Percentiles rank a stretch among this genome's conserved stretches.
phyloP scores from a whole-genome alignment of 768 basidiomycete species.

The Rhizopogon sp. region DNA sequence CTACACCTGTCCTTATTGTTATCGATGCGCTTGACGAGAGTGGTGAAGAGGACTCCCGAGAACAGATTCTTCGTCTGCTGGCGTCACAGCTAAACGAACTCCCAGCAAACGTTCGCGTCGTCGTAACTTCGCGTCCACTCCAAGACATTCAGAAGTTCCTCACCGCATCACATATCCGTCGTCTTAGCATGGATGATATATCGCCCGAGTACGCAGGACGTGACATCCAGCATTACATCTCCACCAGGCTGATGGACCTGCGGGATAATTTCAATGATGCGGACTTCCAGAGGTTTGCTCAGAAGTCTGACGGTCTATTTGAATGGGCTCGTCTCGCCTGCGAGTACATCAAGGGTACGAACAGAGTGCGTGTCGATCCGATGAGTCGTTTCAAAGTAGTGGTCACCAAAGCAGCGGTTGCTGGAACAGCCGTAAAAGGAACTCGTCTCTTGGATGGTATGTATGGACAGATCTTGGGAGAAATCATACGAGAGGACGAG shows the following conservation, averaged over 20 bases:
- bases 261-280: slow-evolving; percentile 17
- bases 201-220: neutral
- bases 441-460: neutral
- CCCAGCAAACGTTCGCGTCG: neutral
- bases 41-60: slow-evolving; percentile 1
- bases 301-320: slow-evolving; percentile 14
- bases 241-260: neutral
- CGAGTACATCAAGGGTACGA: neutral
- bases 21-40: slow-evolving; percentile 18
- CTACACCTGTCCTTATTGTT: slow-evolving; percentile 17
- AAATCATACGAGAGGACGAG: neutral
- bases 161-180: neutral
- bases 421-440: neutral
- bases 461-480: neutral
- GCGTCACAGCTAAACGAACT: neutral
- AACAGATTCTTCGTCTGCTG: slow-evolving; percentile 8
- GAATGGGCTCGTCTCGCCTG: slow-evolving; percentile 17
- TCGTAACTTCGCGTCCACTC: slow-evolving; percentile 1
- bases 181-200: neutral
- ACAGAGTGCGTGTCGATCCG: neutral
- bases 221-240: neutral
- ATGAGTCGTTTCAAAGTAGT: neutral
- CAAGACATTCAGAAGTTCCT: neutral
- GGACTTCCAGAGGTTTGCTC: neutral
- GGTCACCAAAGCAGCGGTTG: neutral